A percentile compares a stretch with the other conserved stretches of the same genome.
These are phyloP conservation scores for Ophiocordyceps unilateralis DNA, from an alignment of 2,329 filamentous ascomycete species.

Conservation along the genomic window DNA sequence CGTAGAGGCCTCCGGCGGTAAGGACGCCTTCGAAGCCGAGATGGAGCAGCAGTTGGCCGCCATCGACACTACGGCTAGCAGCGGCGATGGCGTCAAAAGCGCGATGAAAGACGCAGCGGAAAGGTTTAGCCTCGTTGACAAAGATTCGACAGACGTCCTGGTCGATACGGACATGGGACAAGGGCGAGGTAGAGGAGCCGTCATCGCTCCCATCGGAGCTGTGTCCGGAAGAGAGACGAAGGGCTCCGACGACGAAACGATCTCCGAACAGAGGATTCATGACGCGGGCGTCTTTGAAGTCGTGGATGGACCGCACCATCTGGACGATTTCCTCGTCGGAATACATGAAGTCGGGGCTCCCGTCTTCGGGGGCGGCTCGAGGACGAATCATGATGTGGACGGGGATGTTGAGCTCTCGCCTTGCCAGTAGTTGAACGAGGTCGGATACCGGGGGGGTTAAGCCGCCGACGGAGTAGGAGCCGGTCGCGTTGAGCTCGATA, in stretches of 20 bases:
- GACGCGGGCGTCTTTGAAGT: conserved; percentile 18
- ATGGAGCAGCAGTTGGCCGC: conserved; percentile 16
- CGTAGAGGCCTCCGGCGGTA: conserved; percentile 32
- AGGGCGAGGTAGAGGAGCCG: too few species aligned
- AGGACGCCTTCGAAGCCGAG: conserved; percentile 34
- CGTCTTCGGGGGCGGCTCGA: conserved; percentile 9
- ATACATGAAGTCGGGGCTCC: conserved; percentile 30
- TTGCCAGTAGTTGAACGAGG: conserved; percentile 13
- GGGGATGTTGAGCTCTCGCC: conserved; percentile 14
- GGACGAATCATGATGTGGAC: conserved; percentile 40
- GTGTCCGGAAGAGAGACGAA: conserved; percentile 7
- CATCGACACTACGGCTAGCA: conserved; percentile 4
- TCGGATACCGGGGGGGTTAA: conserved; percentile 29
- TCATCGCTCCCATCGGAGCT: conserved; percentile 1
- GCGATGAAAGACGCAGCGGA: conserved; percentile 34
- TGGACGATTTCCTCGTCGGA: conserved; percentile 20
- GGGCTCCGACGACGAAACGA: conserved; percentile 38
- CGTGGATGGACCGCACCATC: conserved; percentile 24
- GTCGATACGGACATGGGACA: conserved; percentile 26
- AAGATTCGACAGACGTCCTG: conserved; percentile 20
- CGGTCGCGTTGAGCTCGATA: conserved; percentile 34
- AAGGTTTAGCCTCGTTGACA: conserved; percentile 22
- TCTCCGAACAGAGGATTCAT: conserved; percentile 26
- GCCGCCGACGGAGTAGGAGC: conserved; percentile 32
- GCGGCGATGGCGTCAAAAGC: conserved; percentile 33